These are phyloP conservation scores for Beauveria sp. DNA, from an alignment of 2,329 filamentous ascomycete species.

Conservation along the genomic window DNA sequence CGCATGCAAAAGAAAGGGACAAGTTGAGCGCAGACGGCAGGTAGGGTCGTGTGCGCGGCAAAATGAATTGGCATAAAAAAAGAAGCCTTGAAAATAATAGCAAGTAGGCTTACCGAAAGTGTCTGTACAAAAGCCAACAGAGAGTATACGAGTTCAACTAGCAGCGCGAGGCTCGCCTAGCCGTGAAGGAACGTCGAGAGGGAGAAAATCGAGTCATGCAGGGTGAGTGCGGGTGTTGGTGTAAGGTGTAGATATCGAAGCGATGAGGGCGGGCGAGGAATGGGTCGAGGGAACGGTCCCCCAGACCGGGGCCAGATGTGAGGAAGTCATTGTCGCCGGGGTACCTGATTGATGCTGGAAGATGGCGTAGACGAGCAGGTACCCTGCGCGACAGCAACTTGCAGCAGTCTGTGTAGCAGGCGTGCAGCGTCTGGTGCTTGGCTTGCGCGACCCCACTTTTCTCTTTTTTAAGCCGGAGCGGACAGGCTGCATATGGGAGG, in stretches of 20 bases:
- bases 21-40: neutral
- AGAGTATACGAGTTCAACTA: neutral
- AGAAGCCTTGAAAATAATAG: neutral
- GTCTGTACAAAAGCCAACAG: neutral
- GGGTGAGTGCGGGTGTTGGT: slow-evolving; percentile 13
- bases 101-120: slow-evolving; percentile 2
- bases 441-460: neutral
- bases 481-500: neutral
- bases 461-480: neutral
- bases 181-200: slow-evolving; percentile 8
- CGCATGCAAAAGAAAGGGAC: neutral
- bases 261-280: slow-evolving; percentile 18
- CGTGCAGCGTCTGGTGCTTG: neutral
- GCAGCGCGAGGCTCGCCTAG: neutral
- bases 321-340: slow-evolving; percentile 9
- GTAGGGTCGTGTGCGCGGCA: slow-evolving; percentile 3
- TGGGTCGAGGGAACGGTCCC: slow-evolving; percentile 19
- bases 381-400: neutral
- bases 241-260: slow-evolving; percentile 19
- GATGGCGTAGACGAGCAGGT: neutral
- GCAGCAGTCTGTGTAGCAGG: neutral
- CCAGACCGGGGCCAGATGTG: slow-evolving; percentile 13
- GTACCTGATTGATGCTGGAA: neutral
- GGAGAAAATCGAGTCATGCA: slow-evolving; percentile 11
- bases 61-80: neutral